A percentile compares a stretch with the other conserved stretches of the same genome.
Evolutionary conservation across 306 rosid species (phyloP).

Genomic region (Clitoria ternatea): DNA sequence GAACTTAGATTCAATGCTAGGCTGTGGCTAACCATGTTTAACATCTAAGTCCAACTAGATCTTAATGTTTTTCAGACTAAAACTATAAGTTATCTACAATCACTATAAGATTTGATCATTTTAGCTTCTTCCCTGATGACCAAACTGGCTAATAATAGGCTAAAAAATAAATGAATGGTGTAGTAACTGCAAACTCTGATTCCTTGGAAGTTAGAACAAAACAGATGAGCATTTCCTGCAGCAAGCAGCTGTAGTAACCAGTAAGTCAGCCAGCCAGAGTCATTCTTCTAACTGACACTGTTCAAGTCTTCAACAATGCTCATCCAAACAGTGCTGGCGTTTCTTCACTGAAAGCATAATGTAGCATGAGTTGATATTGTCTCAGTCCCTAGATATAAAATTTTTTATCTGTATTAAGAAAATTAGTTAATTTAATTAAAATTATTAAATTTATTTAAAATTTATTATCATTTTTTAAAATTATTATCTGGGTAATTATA

Average conservation of each 20-base stretch:
- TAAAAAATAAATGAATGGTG: conserved; percentile 22
- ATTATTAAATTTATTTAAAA: too few relatives aligned
- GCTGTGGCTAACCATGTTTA: too few relatives aligned
- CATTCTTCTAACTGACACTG: conserved; percentile 19
- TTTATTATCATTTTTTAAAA: too few relatives aligned
- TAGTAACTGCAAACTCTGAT: neutral
- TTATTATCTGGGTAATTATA: too few relatives aligned
- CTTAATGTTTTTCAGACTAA: too few relatives aligned
- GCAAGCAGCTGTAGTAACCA: conserved; percentile 5
- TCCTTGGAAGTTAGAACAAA: too few relatives aligned
- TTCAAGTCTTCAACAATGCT: conserved; percentile 21
- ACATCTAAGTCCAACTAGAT: neutral
- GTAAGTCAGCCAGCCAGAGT: conserved; percentile 21
- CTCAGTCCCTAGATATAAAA: too few relatives aligned
- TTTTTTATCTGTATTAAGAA: too few relatives aligned
- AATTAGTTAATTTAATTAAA: too few relatives aligned
- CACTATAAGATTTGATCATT: neutral
- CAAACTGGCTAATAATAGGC: neutral
- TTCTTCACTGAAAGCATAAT: conserved; percentile 43
- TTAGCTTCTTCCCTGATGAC: neutral
- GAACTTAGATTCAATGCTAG: too few relatives aligned
- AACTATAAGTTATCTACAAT: conserved; percentile 19
- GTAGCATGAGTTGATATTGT: too few relatives aligned
- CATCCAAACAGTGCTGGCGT: conserved; percentile 22
- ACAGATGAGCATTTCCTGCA: neutral